A percentile compares a stretch with the other conserved stretches of the same genome.
phyloP scores from a whole-genome alignment of 768 basidiomycete species.

The Calocybe indica region DNA sequence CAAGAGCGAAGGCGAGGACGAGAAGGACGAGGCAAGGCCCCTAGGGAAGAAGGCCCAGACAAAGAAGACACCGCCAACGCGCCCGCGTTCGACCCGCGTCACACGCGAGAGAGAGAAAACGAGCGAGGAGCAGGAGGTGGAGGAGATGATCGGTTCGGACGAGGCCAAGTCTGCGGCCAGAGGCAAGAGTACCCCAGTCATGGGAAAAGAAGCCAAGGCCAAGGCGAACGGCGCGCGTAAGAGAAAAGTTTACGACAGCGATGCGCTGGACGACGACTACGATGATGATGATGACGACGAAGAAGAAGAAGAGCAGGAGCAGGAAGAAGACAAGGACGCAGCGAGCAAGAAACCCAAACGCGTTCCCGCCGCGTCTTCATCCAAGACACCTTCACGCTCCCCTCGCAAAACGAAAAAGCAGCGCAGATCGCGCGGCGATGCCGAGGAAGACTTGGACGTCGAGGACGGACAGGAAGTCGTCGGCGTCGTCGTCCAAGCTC shows the following conservation, averaged over 20 bases:
- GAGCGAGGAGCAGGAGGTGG: too few relatives aligned
- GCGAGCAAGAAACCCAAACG: constrained; percentile 14
- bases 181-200: constrained; percentile 5
- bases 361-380: background rate
- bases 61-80: too few relatives aligned
- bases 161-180: constrained; percentile 1
- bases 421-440: constrained; percentile 24
- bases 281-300: constrained; percentile 4
- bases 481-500: constrained; percentile 74
- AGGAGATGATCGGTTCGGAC: too few relatives aligned
- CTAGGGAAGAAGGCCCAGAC: too few relatives aligned
- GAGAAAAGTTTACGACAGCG: constrained; percentile 18
- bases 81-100: too few relatives aligned
- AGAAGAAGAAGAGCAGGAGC: constrained; percentile 16
- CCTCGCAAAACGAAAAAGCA: constrained; percentile 13
- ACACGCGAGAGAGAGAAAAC: too few relatives aligned
- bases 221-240: constrained; percentile 10
- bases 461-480: constrained; percentile 66
- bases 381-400: too few relatives aligned
- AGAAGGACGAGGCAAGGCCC: too few relatives aligned
- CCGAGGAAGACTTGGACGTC: constrained; percentile 40
- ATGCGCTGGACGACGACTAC: constrained; percentile 28
- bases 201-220: constrained; percentile 10
- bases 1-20: too few relatives aligned
- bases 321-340: constrained; percentile 17